Evolutionary conservation across 495 filamentous ascomycete genomes (phyloP), one percentile per base, ranked within the genome.

Genomic region (Neurospora africana): DNA sequence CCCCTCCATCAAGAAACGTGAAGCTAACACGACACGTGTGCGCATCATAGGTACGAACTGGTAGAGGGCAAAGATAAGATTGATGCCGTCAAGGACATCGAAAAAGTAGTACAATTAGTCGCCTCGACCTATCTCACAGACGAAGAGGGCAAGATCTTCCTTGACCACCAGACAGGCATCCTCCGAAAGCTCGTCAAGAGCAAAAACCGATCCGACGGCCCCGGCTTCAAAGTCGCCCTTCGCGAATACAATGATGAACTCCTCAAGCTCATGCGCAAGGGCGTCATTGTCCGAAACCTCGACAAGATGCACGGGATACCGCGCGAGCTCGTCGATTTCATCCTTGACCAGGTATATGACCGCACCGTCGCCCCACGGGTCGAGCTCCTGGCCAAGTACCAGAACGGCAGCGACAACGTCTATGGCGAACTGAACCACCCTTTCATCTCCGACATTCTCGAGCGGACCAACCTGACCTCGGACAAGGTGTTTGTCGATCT

Each of bases 371-470:
- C 94, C 7, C 94, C 93, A 43, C 87, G 90, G 72, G 93, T 97
- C 17, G 91, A 95, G 67, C 86, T 87, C 19, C 87, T 98, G 11
- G 88, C 89, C 44, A 89, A 92, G 72, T 96, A 97, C 78, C 88
- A 95, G 77, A 92, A 92, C 74, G 94, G 93, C 72, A 90, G 89
- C 47, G 92, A 95, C 81, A 93, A 95, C 74, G 93, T 97, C 23
- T 99, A 98, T 79, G 95, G 95, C 74, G 95, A 99, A 78, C 87
- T 99, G 36, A 85, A 95, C 9, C 92, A 93, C 23, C 89, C 89
- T 3, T 96, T 99, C 78, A 87, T 93, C 73, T 90, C 91, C 72
- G 88, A 86, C 65, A 91, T 96, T 68, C 88, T 98, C 37, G 89
- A 90, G 70, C 88, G 96, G 76, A 92, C 92, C 10, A 83, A 87